phyloP scores from a whole-genome alignment of 306 rosid genomes.

The Herpetospermum pedunculosum region DNA sequence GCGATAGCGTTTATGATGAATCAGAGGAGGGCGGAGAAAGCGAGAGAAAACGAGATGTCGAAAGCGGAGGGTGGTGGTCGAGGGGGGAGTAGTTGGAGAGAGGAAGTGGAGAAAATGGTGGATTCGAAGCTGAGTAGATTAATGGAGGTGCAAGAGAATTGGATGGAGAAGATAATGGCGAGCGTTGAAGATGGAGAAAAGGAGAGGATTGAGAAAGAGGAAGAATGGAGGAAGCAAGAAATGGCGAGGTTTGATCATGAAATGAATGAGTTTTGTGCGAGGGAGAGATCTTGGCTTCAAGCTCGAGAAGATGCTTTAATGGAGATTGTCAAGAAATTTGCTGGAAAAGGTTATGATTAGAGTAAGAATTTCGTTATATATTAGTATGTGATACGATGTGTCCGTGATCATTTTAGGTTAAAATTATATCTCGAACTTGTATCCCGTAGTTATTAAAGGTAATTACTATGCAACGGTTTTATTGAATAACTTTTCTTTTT shows the following conservation, averaged over 20 bases:
- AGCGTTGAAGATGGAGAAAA: constrained; percentile 43
- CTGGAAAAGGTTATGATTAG: neutral
- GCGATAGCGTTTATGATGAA: constrained; percentile 9
- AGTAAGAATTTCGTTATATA: neutral
- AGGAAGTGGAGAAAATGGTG: constrained; percentile 43
- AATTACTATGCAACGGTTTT: too few species aligned
- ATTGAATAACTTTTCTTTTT: too few species aligned
- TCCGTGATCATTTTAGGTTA: too few species aligned
- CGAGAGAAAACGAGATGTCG: neutral
- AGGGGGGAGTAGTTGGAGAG: too few species aligned
- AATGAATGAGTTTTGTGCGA: constrained; percentile 41
- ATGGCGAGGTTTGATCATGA: constrained; percentile 36
- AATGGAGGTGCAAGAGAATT: constrained; percentile 50
- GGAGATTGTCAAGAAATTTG: constrained; percentile 32
- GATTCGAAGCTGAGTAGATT: constrained; percentile 49
- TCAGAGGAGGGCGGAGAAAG: neutral
- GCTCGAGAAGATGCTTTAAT: constrained; percentile 52
- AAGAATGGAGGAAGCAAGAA: constrained; percentile 50
- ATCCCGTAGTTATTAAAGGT: too few species aligned
- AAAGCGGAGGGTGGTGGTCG: neutral
- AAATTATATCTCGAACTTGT: neutral
- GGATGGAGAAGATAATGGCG: constrained; percentile 55
- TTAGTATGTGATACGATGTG: too few species aligned
- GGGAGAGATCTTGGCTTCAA: constrained; percentile 61
- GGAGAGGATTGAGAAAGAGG: constrained; percentile 38